Base-by-base conservation (phyloP, 2,329 filamentous ascomycete species). In the Diplodia sapinea region DNA sequence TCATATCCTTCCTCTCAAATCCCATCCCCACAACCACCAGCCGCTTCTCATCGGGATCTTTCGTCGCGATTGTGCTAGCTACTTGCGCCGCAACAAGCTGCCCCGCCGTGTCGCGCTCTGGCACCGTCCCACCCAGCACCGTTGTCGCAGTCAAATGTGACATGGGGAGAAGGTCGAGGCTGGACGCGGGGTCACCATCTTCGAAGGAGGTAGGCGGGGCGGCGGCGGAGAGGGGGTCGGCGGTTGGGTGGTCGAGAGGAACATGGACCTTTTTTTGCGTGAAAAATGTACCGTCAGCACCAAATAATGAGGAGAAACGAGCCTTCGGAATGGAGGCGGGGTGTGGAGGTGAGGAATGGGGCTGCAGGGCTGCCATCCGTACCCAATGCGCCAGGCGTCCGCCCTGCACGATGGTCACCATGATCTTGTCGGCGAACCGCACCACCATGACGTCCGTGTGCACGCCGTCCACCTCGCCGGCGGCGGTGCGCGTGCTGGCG, bases 331-430 rank as follows among this genome's bases (percentile, higher is more conserved):
- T 17, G 31, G 23, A 31, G 29, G 47, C 4, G 29, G 17, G 9
- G 36, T 26, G 26, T 26, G 7, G 11, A 9, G 15, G 31, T 23
- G 17, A 1, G 26, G 62, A 43, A 29, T 23, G 29, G 9, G 11
- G 26, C 33, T 9, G 43, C 31, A 52, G 7, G 15, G n/a, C 9
- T 51, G 29, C 2, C n/a, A 1, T 3, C 76, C 82, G 65, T 83
- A 97, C 93, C 95, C 95, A 99, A 84, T 98, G 95, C 23, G 92
- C 91, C 56, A 98, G 81, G 68, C 90, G 87, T 7, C 94, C 94
- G 69, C 90, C 87, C 80, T 98, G 95, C 0, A 91, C 92, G 69
- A 98, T 86, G 0, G 93, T 97, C 70, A 99, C 83, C 73, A 99
- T 81, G 73, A 99, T 93, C 79, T 93, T 96, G 85, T 98, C 95